Conservation (phyloP, 495 filamentous ascomycete species). For the Penicillium atrosanguineum region DNA sequence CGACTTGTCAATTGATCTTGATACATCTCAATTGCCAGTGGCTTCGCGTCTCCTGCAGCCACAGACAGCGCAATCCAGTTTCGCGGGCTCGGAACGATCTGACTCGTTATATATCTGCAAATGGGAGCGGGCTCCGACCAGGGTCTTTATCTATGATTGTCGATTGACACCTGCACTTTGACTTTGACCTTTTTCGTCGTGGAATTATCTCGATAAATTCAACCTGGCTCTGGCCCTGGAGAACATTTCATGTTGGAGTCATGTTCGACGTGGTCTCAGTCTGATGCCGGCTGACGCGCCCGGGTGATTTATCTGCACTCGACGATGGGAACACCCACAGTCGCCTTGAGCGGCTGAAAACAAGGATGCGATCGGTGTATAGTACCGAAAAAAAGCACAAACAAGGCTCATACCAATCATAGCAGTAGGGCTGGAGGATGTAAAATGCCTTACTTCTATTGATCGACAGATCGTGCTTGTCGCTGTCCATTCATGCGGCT, state of each 20-base stretch:
- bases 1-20: slow-evolving; percentile 1
- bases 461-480: not conserved
- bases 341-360: not conserved
- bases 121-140: no score
- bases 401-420: no score
- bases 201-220: not conserved
- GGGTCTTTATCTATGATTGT: no score
- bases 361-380: not conserved
- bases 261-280: not conserved
- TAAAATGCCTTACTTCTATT: not conserved
- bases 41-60: slow-evolving; percentile 6
- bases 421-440: no score
- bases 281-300: not conserved
- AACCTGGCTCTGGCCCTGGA: not conserved
- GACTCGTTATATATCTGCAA: not conserved
- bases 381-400: no score
- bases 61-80: slow-evolving; percentile 5
- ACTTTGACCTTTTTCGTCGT: not conserved
- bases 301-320: not conserved
- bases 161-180: not conserved
- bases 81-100: not conserved
- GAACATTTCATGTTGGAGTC: no score
- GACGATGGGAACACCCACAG: not conserved
- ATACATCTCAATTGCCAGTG: not conserved
- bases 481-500: not conserved